A percentile compares a stretch with the other conserved stretches of the same genome.
Evolutionary conservation across 108 stramenopile genomes (phyloP).

Genomic region (Nitzschia sp.): DNA sequence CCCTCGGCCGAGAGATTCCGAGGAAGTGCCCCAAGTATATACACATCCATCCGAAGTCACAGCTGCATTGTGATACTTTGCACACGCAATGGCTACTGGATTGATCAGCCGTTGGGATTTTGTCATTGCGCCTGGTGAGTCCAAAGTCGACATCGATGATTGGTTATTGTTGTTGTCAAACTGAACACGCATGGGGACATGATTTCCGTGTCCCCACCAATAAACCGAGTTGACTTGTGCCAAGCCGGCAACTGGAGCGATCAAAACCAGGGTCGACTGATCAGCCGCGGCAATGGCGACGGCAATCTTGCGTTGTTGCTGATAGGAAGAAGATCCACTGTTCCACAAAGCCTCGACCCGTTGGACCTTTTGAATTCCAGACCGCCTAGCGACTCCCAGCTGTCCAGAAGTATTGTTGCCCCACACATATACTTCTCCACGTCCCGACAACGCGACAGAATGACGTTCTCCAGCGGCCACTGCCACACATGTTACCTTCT

Average conservation of each 20-base stretch:
- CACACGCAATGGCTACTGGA: slow-evolving; percentile 78
- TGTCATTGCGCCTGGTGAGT: not conserved
- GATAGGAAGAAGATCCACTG: not conserved
- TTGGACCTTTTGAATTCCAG: slow-evolving; percentile 44
- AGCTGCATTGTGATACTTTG: slow-evolving; percentile 83
- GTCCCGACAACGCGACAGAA: slow-evolving; percentile 69
- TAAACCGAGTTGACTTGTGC: slow-evolving; percentile 72
- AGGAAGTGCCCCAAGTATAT: slow-evolving; percentile 91
- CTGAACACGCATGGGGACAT: slow-evolving; percentile 60
- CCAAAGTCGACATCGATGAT: not conserved
- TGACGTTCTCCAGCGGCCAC: slow-evolving; percentile 83
- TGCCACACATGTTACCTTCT: slow-evolving; percentile 49
- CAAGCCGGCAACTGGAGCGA: slow-evolving; percentile 37
- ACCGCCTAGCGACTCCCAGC: slow-evolving; percentile 47
- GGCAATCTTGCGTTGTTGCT: slow-evolving; percentile 42
- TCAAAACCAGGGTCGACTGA: slow-evolving; percentile 73
- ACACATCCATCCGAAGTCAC: slow-evolving; percentile 85
- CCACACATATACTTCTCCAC: slow-evolving; percentile 84
- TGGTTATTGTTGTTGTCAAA: slow-evolving; percentile 31
- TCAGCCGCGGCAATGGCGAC: slow-evolving; percentile 78
- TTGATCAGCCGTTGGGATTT: slow-evolving; percentile 35
- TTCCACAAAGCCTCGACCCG: slow-evolving; percentile 78
- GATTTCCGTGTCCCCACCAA: slow-evolving; percentile 85
- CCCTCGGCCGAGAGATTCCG: slow-evolving; percentile 58
- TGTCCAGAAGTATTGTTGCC: slow-evolving; percentile 81